These are phyloP conservation scores for Musa troglodytarum DNA, from an alignment of 176 grass and related monocot genomes.

Conservation along the genomic window DNA sequence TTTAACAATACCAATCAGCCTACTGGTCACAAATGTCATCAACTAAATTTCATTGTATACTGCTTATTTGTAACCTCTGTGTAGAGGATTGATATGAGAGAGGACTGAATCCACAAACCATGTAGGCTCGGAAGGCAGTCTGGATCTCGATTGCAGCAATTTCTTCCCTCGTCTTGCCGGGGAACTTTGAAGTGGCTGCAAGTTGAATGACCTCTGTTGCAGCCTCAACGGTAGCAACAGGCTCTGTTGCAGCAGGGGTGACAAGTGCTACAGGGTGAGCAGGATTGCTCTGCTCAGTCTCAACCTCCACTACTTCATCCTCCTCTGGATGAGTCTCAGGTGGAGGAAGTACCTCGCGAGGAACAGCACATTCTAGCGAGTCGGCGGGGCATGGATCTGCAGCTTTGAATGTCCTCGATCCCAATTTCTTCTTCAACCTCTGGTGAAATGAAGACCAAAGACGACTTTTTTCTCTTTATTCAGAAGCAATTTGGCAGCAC, in stretches of 20 bases:
- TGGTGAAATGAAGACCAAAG: too few relatives aligned
- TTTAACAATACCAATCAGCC: too few relatives aligned
- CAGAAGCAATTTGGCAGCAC: too few relatives aligned
- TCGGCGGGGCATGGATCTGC: constrained; percentile 63
- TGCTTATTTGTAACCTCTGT: too few relatives aligned
- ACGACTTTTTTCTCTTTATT: too few relatives aligned
- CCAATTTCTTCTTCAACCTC: constrained; percentile 48
- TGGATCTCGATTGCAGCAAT: constrained; percentile 29
- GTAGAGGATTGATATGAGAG: too few relatives aligned
- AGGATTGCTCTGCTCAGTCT: constrained; percentile 27
- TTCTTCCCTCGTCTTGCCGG: constrained; percentile 58
- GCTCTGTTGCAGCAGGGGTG: constrained; percentile 21
- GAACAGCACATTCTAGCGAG: constrained; percentile 42
- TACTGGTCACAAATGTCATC: too few relatives aligned
- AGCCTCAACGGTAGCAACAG: background rate
- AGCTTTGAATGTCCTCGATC: constrained; percentile 21
- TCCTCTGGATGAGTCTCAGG: constrained; percentile 40
- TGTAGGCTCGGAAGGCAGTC: constrained; percentile 49
- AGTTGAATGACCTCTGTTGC: background rate
- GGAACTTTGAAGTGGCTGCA: constrained; percentile 1
- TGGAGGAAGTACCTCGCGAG: constrained; percentile 30
- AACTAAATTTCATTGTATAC: too few relatives aligned
- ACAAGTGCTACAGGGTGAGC: background rate
- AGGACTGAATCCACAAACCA: constrained; percentile 48
- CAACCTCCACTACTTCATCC: constrained; percentile 40